phyloP scores from a whole-genome alignment of 352 stramenopile genomes.

The Achlya hypogyna region DNA sequence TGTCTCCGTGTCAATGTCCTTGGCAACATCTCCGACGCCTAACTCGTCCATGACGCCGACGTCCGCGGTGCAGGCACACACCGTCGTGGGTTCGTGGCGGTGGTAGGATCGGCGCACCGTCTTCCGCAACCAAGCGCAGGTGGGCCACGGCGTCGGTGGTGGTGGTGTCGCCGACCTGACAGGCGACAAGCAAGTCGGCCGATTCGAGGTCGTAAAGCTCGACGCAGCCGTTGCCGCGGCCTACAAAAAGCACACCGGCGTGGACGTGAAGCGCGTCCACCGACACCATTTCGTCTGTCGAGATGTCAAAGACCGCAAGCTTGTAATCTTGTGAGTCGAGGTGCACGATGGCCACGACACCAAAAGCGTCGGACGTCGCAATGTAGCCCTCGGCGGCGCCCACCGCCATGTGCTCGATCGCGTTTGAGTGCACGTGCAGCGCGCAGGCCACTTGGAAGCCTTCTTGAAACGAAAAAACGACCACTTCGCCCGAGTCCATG shows the following conservation, averaged over 20 bases:
- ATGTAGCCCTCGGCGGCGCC: constrained; percentile 42
- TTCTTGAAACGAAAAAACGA: constrained; percentile 32
- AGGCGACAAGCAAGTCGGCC: constrained; percentile 9
- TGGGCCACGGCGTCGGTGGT: not conserved
- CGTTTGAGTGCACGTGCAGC: constrained; percentile 47
- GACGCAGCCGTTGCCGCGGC: constrained; percentile 50
- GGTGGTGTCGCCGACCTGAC: not conserved
- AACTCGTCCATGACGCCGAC: too few species aligned
- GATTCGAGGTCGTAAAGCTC: constrained; percentile 70
- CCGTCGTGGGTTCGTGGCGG: too few species aligned
- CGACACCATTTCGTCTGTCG: constrained; percentile 33
- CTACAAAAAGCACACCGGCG: constrained; percentile 48
- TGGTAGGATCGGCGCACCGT: not conserved
- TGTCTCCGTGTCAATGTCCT: not conserved
- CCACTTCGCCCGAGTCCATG: constrained; percentile 46
- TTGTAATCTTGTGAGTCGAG: constrained; percentile 42
- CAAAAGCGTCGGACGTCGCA: constrained; percentile 41
- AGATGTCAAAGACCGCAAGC: constrained; percentile 45
- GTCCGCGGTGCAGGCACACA: too few species aligned
- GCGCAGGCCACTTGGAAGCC: constrained; percentile 43
- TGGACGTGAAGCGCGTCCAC: constrained; percentile 51
- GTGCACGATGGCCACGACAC: constrained; percentile 52
- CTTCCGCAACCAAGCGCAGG: constrained; percentile 15
- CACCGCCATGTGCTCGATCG: constrained; percentile 40
- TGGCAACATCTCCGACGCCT: not conserved